A percentile compares a stretch with the other conserved stretches of the same genome.
These are phyloP conservation scores for Fusarium kyushuense DNA, from an alignment of 2,329 filamentous ascomycete genomes.

Conservation along the genomic window DNA sequence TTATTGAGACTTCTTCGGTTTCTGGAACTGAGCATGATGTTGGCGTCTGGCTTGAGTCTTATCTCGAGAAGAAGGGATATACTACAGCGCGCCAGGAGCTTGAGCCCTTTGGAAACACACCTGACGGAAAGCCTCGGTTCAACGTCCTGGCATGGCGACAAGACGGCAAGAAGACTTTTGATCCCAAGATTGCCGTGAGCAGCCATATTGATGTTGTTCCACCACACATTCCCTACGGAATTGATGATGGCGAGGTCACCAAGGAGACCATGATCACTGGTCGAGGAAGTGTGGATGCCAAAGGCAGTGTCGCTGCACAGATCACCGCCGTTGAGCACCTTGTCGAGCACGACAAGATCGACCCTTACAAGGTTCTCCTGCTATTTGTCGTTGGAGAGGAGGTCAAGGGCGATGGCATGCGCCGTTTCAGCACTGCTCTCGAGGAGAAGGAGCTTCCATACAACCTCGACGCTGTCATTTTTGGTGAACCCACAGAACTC, in stretches of 20 bases:
- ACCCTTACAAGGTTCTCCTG: constrained; percentile 66
- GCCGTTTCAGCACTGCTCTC: constrained; percentile 58
- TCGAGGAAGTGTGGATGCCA: constrained; percentile 80
- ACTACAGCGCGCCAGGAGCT: constrained; percentile 58
- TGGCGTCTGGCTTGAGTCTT: constrained; percentile 75
- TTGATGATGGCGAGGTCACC: constrained; percentile 60
- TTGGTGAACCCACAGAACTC: constrained; percentile 92
- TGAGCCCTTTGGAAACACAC: constrained; percentile 49
- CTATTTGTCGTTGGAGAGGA: constrained; percentile 87
- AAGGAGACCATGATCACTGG: constrained; percentile 71
- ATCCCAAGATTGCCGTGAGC: constrained; percentile 73
- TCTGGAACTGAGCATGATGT: constrained; percentile 76
- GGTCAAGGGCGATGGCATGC: constrained; percentile 83
- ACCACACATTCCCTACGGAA: constrained; percentile 76
- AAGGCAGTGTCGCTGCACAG: constrained; percentile 78
- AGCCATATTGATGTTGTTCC: constrained; percentile 88
- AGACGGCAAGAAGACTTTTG: constrained; percentile 53
- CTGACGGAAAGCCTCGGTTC: constrained; percentile 58
- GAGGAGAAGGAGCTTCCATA: constrained; percentile 51
- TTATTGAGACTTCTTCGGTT: constrained; percentile 81
- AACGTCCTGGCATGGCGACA: constrained; percentile 80
- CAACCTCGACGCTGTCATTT: constrained; percentile 76
- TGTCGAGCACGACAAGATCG: constrained; percentile 56
- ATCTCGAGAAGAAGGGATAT: constrained; percentile 67
- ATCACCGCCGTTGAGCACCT: constrained; percentile 74